Conservation (phyloP, 441 rosid genomes). For the Viola pubescens region DNA sequence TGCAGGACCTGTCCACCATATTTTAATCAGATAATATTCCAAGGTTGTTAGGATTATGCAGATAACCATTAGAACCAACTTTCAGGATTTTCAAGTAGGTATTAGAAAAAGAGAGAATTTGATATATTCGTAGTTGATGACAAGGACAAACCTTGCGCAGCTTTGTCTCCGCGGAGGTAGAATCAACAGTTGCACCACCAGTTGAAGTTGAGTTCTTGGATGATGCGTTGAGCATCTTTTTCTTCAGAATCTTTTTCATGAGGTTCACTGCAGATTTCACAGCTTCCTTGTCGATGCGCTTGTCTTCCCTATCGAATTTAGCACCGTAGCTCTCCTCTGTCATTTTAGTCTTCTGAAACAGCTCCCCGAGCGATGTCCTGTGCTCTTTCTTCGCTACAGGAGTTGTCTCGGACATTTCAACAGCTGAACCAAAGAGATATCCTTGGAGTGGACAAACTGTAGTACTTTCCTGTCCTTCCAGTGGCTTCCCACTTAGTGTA, state of each 20-base stretch:
- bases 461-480: constrained; percentile 41
- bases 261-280: constrained; percentile 50
- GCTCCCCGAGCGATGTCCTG: constrained; percentile 72
- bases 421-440: constrained; percentile 70
- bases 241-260: constrained; percentile 59
- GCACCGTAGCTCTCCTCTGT: constrained; percentile 37
- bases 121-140: background rate
- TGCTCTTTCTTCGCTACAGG: constrained; percentile 52
- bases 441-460: constrained; percentile 64
- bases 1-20: constrained; percentile 48
- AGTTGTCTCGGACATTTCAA: constrained; percentile 57
- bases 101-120: background rate
- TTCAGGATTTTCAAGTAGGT: background rate
- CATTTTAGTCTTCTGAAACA: constrained; percentile 61
- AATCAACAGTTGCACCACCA: constrained; percentile 33
- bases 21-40: background rate
- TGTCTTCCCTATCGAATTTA: constrained; percentile 49
- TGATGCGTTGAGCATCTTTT: constrained; percentile 42
- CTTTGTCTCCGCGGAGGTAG: constrained; percentile 54
- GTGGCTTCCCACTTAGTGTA: constrained; percentile 61
- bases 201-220: constrained; percentile 34
- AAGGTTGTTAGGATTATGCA: background rate
- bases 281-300: constrained; percentile 45
- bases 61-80: too few relatives aligned
- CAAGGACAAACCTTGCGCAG: constrained; percentile 44